Conservation (phyloP, 2,329 filamentous ascomycete genomes). For the Fusarium tjaetaba region DNA sequence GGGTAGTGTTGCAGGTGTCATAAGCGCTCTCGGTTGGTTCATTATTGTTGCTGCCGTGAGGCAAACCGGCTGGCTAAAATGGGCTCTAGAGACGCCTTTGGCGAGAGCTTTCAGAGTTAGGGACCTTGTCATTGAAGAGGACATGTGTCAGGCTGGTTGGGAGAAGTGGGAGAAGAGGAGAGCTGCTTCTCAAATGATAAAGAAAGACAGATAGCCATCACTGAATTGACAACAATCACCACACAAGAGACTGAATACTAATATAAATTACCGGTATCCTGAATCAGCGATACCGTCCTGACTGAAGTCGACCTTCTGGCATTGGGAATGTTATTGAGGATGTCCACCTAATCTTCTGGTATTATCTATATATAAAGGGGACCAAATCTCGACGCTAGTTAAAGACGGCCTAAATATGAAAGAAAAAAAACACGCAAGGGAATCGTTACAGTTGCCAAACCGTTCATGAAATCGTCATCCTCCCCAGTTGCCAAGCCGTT, state of each 20-base stretch:
- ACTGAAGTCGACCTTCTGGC: neutral
- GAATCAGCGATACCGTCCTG: neutral
- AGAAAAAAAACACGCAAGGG: conserved; percentile 12
- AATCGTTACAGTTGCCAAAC: conserved; percentile 23
- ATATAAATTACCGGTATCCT: neutral
- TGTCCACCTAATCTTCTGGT: neutral
- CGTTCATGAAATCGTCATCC: conserved; percentile 29
- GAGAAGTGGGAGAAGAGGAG: conserved; percentile 80
- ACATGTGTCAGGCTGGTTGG: conserved; percentile 92
- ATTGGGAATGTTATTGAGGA: neutral
- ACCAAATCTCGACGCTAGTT: conserved; percentile 7
- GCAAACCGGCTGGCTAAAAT: conserved; percentile 74
- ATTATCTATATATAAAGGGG: conserved; percentile 21
- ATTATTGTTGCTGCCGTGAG: conserved; percentile 73
- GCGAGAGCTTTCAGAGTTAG: conserved; percentile 76
- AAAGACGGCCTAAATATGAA: conserved; percentile 11
- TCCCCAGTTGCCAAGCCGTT: neutral
- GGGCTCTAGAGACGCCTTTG: conserved; percentile 73
- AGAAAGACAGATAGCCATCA: conserved; percentile 43
- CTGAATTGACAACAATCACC: neutral
- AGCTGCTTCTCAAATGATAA: conserved; percentile 42
- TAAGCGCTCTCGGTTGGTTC: conserved; percentile 84
- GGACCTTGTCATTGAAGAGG: conserved; percentile 88
- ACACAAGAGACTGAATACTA: neutral
- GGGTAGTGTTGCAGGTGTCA: conserved; percentile 75